Base-by-base conservation (phyloP, 2,329 filamentous ascomycete species). In the Penicillium sp. region DNA sequence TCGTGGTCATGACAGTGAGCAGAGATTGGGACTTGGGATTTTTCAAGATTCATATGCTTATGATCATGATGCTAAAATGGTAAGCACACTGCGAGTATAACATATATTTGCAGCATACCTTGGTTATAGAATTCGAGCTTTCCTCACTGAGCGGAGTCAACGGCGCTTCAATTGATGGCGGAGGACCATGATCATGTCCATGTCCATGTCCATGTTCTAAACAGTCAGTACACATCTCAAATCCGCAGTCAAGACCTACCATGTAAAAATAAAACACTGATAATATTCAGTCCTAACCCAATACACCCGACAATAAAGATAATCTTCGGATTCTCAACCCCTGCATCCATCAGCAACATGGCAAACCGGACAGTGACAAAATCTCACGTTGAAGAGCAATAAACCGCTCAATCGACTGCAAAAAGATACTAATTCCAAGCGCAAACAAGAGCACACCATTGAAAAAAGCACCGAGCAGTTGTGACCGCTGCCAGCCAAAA, bases 381-480 rank as follows among this genome's bases (percentile, higher is more conserved):
- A 6, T 55, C 57, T 18, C 29, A 62, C 59, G 44, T 11, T 60
- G 50, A 23, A 60, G 27, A 3, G 50, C 41, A n/a, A 61, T 48
- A 29, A 62, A 62, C 23, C 83, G 70, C 60, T 88, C 82, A 34
- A 88, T 72, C 0, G 83, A 80, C 55, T 88, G 84, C 2, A 88
- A 65, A 22, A 83, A 73, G 33, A 88, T 84, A 58, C 81, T 85
- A 23, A 87, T 61, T 1, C 82, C 82, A 2, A 89, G 66, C 1
- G 81, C 83, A 11, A 87, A 61, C 1, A 89, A 71, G 41, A 89
- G 84, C 1, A 81, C 79, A 10, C 84, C 84, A 52, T 89, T 89
- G 71, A 88, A 89, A 61, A 89, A 89, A 14, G 82, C 82, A 4
- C 84, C 84, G 0, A 89, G 68, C 1, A 87, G 60, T n/a, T 77